Conservation (phyloP, 352 stramenopile species). For the Pythium phragmiticola region DNA sequence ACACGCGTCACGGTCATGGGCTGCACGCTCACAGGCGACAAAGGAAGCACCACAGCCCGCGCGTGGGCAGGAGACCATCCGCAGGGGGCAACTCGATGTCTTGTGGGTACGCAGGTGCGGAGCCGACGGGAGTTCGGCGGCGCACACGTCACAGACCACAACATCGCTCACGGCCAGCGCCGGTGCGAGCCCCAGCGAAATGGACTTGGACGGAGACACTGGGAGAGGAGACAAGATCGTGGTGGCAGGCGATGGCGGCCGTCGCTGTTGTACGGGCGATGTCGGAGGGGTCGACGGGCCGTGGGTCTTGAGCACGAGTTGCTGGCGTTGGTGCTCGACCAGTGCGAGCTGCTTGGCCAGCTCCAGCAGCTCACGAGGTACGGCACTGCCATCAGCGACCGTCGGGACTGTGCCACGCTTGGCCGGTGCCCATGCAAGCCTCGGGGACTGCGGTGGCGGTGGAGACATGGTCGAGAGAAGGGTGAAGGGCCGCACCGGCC, state of each 20-base stretch:
- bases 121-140: slow-evolving; percentile 41
- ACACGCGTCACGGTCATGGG: slow-evolving; percentile 50
- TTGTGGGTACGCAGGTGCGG: slow-evolving; percentile 38
- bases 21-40: slow-evolving; percentile 21
- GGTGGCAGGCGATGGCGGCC: slow-evolving; percentile 10
- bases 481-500: too few relatives aligned
- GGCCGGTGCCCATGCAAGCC: slow-evolving; percentile 17
- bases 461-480: background rate
- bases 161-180: slow-evolving; percentile 15
- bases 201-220: background rate
- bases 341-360: slow-evolving; percentile 27
- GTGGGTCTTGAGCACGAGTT: slow-evolving; percentile 7
- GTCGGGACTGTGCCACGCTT: background rate
- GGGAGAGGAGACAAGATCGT: slow-evolving; percentile 13
- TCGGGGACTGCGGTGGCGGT: background rate
- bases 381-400: background rate
- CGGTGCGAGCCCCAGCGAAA: slow-evolving; percentile 20
- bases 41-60: slow-evolving; percentile 46
- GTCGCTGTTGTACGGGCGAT: background rate
- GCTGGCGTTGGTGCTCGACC: slow-evolving; percentile 26
- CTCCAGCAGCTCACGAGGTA: slow-evolving; percentile 20
- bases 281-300: background rate
- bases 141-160: slow-evolving; percentile 34
- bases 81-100: slow-evolving; percentile 37
- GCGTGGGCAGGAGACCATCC: slow-evolving; percentile 41